phyloP scores from a whole-genome alignment of 768 basidiomycete genomes.

The Cystoderma amianthinum region DNA sequence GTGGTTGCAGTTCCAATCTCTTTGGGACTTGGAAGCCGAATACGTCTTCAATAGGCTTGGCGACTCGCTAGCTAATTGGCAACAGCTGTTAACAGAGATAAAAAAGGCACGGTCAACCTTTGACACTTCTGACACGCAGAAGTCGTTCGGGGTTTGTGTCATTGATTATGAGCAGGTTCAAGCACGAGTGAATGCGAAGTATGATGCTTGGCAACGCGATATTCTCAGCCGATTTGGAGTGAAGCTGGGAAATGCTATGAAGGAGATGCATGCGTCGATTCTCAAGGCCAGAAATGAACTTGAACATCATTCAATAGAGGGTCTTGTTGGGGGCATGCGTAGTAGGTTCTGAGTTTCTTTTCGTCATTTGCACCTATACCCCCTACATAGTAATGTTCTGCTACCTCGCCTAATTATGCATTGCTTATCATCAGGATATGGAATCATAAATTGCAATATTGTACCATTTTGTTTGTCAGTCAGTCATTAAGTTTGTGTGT shows the following conservation, averaged over 20 bases:
- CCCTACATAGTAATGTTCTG: too few species aligned
- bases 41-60: conserved; percentile 94
- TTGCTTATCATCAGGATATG: too few species aligned
- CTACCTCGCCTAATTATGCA: too few species aligned
- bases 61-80: conserved; percentile 91
- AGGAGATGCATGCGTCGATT: conserved; percentile 93
- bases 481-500: too few species aligned
- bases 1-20: conserved; percentile 98
- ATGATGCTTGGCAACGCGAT: conserved; percentile 96
- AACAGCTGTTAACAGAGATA: conserved; percentile 93
- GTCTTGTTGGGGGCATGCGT: conserved; percentile 63
- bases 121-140: conserved; percentile 92
- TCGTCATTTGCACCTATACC: not conserved
- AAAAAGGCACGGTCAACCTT: conserved; percentile 95
- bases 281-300: conserved; percentile 92
- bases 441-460: too few species aligned
- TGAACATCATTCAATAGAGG: conserved; percentile 95
- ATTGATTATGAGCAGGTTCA: conserved; percentile 99
- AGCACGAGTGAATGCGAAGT: conserved; percentile 95
- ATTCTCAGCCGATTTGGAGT: conserved; percentile 88
- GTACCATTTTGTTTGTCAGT: too few species aligned
- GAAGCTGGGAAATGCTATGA: conserved; percentile 93
- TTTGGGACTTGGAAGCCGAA: conserved; percentile 98
- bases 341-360: conserved; percentile 11
- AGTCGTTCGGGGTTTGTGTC: conserved; percentile 86